phyloP scores from a whole-genome alignment of 2,329 filamentous ascomycete genomes.

The Ceratocystis papillata region DNA sequence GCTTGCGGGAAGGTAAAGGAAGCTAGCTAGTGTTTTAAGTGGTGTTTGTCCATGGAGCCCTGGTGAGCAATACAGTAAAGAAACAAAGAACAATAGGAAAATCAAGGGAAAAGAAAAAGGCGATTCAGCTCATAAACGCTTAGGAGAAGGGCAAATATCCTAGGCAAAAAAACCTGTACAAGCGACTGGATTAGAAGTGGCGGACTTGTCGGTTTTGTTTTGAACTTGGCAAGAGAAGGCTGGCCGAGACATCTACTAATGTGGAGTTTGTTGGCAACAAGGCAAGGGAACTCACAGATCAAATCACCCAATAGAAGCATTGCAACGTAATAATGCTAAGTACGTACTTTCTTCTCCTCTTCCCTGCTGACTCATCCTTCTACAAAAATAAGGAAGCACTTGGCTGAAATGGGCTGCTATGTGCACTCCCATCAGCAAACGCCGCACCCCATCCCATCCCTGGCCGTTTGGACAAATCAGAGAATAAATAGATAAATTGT shows the following conservation, averaged over 20 bases:
- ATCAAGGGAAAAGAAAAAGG: background rate
- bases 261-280: conserved; percentile 11
- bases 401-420: background rate
- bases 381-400: no score
- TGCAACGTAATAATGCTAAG: background rate
- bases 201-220: conserved; percentile 11
- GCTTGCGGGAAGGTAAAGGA: background rate
- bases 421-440: background rate
- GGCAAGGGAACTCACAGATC: conserved; percentile 11
- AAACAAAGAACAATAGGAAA: background rate
- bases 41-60: background rate
- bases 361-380: background rate
- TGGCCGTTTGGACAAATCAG: background rate
- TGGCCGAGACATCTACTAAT: conserved; percentile 14
- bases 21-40: background rate
- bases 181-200: background rate
- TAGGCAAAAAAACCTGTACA: background rate
- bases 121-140: background rate
- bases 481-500: background rate
- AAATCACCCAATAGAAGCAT: background rate
- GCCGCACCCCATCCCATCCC: background rate
- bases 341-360: background rate
- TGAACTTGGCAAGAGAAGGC: conserved; percentile 13
- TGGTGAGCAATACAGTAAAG: background rate
- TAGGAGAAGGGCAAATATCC: background rate